Percentiles rank a stretch among this genome's conserved stretches.
Evolutionary conservation across 2,329 filamentous ascomycete genomes (phyloP).

Genomic region (Amauroascus verrucosus): DNA sequence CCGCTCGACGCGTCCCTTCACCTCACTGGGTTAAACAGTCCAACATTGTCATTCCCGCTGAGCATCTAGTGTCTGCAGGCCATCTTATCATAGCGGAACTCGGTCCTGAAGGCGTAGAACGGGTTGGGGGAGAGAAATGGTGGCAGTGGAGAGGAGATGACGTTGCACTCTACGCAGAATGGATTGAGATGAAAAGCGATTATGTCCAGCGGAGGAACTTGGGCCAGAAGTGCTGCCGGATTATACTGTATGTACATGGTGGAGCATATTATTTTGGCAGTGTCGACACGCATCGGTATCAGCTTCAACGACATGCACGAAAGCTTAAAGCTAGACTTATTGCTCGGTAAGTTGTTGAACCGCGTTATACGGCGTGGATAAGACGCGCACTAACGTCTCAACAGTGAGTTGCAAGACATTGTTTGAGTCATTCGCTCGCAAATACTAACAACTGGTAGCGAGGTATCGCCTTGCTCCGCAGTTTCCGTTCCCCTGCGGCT

Average conservation of each 20-base stretch:
- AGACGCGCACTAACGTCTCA: conserved; percentile 14
- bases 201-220: conserved; percentile 59
- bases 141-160: conserved; percentile 71
- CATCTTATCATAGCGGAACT: conserved; percentile 60
- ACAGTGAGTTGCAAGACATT: conserved; percentile 9
- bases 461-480: conserved; percentile 82
- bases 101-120: conserved; percentile 61
- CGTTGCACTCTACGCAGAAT: conserved; percentile 65
- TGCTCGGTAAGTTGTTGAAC: conserved; percentile 44
- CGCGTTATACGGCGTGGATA: neutral
- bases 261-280: conserved; percentile 94
- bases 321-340: conserved; percentile 87
- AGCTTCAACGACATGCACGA: conserved; percentile 88
- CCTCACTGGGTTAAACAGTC: conserved; percentile 80
- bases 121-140: conserved; percentile 74
- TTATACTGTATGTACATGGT: conserved; percentile 91
- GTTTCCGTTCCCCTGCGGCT: conserved; percentile 87
- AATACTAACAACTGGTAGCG: conserved; percentile 30
- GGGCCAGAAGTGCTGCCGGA: conserved; percentile 53
- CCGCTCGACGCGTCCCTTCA: conserved; percentile 78
- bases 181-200: conserved; percentile 90
- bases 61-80: conserved; percentile 57
- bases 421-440: neutral
- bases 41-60: conserved; percentile 53
- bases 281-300: conserved; percentile 94